Evolutionary conservation across 2,329 filamentous ascomycete genomes (phyloP), one percentile per base, ranked within the genome.

Genomic region (Aspergillus jensenii): DNA sequence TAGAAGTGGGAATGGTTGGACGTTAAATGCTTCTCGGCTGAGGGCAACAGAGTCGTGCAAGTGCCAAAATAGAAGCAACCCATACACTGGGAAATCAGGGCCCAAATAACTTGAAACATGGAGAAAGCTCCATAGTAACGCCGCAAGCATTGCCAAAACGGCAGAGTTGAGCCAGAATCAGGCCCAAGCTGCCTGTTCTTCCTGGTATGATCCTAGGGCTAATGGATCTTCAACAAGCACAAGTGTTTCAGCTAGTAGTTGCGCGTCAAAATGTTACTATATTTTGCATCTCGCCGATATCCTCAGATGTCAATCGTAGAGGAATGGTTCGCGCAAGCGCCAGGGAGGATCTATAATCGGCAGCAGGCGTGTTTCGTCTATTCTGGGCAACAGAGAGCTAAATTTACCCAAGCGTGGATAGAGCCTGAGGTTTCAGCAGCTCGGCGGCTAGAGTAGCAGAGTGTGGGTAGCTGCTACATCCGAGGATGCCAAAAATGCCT

Each of bases 191-290:
- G 55, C 41, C 52, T 53, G 46, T 47, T 57, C 52, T 45, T 56
- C 44, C 59, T 61, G 52, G 56, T 48, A 58, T 47, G 59, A 58
- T 65, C 54, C 56, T 62, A 63, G 62, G 65, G 58, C 64, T 63
- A 69, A 60, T 64, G 63, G 62, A 72, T 65, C 50, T 52, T 56
- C 51, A 52, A 47, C 55, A 68, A 67, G 62, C 37, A 66, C 63
- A 64, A 64, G 66, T 63, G 70, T 73, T 74, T 74, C 71, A 73
- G 60, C 58, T 63, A 54, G 67, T 64, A 69, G 68, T 74, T 73
- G 72, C 72, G 73, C 72, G 73, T 72, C 64, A 74, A 74, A 59
- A 53, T 69, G 72, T 72, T 74, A 64, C 73, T 76, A 75, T 72
- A 73, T 69, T 73, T 73, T 71, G 72, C 73, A 72, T 67, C 64